These are phyloP conservation scores for Esteya vermicola DNA, from an alignment of 2,329 filamentous ascomycete species.

Conservation along the genomic window DNA sequence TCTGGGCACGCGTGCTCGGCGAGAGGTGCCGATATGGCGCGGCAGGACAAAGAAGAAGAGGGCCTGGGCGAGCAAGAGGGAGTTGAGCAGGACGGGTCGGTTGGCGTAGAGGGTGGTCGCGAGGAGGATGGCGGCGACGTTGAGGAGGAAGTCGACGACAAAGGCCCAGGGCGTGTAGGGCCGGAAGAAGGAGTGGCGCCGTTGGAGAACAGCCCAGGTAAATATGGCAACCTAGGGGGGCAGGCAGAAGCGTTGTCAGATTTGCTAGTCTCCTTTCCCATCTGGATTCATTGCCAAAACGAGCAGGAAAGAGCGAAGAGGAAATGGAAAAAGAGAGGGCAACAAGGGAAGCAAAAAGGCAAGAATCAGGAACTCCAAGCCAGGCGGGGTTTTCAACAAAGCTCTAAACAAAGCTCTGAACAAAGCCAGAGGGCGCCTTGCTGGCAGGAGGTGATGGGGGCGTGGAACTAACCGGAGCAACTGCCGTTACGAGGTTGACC, in stretches of 20 bases:
- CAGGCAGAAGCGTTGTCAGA: not conserved
- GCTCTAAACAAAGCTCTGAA: not conserved
- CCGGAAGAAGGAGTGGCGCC: slow-evolving; percentile 70
- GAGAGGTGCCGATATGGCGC: slow-evolving; percentile 23
- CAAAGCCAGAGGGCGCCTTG: no score
- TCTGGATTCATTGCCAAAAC: no score
- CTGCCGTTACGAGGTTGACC: slow-evolving; percentile 73
- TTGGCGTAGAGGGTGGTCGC: slow-evolving; percentile 75
- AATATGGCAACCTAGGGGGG: slow-evolving; percentile 57
- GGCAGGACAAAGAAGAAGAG: slow-evolving; percentile 44
- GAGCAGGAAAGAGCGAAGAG: not conserved
- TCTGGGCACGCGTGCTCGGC: slow-evolving; percentile 16
- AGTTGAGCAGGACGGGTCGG: slow-evolving; percentile 57
- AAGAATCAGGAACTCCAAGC: no score
- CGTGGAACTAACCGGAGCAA: slow-evolving; percentile 57
- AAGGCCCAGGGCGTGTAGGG: slow-evolving; percentile 55
- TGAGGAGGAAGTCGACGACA: slow-evolving; percentile 73
- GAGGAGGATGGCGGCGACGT: slow-evolving; percentile 68
- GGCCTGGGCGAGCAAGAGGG: slow-evolving; percentile 60
- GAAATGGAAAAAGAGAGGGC: slow-evolving; percentile 2
- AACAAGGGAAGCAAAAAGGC: not conserved
- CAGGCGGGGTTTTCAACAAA: no score
- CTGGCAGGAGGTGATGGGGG: slow-evolving; percentile 1
- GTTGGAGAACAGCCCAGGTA: slow-evolving; percentile 81
- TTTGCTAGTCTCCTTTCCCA: no score